phyloP scores from a whole-genome alignment of 768 basidiomycete genomes.

The Boletus patriciae region DNA sequence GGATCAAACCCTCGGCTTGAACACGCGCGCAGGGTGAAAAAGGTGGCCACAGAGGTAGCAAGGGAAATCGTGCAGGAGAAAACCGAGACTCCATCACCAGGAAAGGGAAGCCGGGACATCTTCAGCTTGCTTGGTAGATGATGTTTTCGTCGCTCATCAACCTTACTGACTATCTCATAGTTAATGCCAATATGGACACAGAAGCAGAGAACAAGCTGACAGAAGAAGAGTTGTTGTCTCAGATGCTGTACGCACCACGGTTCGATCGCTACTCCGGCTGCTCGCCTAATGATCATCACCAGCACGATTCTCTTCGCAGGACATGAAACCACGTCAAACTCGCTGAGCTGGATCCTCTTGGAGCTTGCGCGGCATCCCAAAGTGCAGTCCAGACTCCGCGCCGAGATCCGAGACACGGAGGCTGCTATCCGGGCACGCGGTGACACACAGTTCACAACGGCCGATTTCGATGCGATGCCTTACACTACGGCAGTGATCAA shows the following conservation, averaged over 20 bases:
- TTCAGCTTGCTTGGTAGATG: conserved; percentile 40
- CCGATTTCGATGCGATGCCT: conserved; percentile 53
- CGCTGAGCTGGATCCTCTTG: conserved; percentile 58
- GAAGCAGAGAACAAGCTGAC: conserved; percentile 24
- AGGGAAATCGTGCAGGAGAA: conserved; percentile 17
- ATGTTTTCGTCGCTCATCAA: no score
- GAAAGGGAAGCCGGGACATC: conserved; percentile 15
- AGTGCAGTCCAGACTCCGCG: conserved; percentile 60
- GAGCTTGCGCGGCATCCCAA: conserved; percentile 59
- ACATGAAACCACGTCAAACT: conserved; percentile 62
- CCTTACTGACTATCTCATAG: conserved; percentile 6
- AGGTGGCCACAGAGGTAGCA: conserved; percentile 6
- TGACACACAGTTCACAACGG: conserved; percentile 2
- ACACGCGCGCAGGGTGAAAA: conserved; percentile 13
- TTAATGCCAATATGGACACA: conserved; percentile 28
- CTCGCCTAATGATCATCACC: not conserved
- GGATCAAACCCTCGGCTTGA: conserved; percentile 18
- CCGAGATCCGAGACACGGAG: conserved; percentile 10
- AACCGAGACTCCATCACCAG: not conserved
- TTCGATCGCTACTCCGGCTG: not conserved
- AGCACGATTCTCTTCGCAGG: conserved; percentile 50
- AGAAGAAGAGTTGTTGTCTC: conserved; percentile 11
- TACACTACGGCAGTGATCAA: conserved; percentile 42
- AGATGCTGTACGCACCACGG: conserved; percentile 18
- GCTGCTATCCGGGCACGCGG: conserved; percentile 2